Conservation (phyloP, 208 protist genomes). For the Acanthamoeba culbertsoni region DNA sequence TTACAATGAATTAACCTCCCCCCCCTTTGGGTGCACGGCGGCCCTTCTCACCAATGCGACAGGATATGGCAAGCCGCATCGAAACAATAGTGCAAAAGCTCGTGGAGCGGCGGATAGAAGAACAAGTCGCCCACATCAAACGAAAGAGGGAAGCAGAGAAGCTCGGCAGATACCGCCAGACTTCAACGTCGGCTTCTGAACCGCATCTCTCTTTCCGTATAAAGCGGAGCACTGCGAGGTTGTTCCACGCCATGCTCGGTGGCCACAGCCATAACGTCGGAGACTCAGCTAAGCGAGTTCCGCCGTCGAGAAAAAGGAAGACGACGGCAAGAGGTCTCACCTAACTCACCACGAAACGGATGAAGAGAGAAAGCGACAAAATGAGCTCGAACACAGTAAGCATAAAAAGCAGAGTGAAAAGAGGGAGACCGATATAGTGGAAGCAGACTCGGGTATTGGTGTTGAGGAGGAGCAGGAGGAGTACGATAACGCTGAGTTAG, state of each 20-base stretch:
- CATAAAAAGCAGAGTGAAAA: too few relatives aligned
- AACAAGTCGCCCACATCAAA: background rate
- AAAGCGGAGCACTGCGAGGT: background rate
- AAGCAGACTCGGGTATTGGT: too few relatives aligned
- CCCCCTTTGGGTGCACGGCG: too few relatives aligned
- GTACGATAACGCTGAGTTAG: background rate
- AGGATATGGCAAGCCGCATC: constrained; percentile 3
- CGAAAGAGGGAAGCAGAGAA: background rate
- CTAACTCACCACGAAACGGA: too few relatives aligned
- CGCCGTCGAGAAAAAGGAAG: too few relatives aligned
- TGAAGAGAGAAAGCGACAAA: too few relatives aligned
- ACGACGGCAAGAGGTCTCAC: too few relatives aligned
- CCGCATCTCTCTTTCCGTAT: background rate
- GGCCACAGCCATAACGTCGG: background rate
- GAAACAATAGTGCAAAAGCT: constrained; percentile 27
- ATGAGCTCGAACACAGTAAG: too few relatives aligned
- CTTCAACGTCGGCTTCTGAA: too few relatives aligned
- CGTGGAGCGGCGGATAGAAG: background rate
- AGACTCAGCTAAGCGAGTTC: background rate
- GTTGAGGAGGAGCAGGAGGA: background rate
- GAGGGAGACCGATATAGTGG: too few relatives aligned
- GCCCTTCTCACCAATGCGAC: background rate
- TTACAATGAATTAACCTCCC: too few relatives aligned
- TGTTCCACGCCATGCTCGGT: background rate
- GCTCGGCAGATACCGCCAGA: too few relatives aligned